Base-by-base conservation (phyloP, 805 yeast species). In the Yueomyces sinensis region DNA sequence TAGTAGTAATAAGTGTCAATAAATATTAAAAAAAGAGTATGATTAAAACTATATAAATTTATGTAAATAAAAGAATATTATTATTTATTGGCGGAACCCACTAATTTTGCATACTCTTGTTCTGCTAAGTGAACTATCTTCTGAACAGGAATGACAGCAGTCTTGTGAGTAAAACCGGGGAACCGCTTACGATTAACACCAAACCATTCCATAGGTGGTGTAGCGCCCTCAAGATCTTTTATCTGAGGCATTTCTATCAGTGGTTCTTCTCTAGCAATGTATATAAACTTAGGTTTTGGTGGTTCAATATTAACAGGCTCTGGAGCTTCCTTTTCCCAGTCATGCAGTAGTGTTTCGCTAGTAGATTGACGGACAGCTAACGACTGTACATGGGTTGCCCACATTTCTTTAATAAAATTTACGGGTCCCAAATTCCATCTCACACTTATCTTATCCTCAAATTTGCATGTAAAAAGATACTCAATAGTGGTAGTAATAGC, bases 141-240 rank as follows among this genome's bases (percentile, higher is more conserved):
- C 47, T 84, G 95, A 34, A 91, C 61, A 2, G 77, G 72, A 13
- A 80, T 70, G 33, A 87, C 80, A 0, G 76, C 74, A 40, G 72
- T 62, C 53, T 84, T 89, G 51, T 91, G 96, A 0, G 95, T 79
- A 38, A 82, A 67, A 29, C 81, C 76, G 0, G 98, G 98, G 44
- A 91, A 75, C 43, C 76, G 73, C 46, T 79, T 72, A 43, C 97
- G 68, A 53, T 91, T 91, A 22, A 91, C 65, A 2, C 98, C 98
- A 61, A 91, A 82, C 98, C 98, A 91, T 53, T 91, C 98, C 38
- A 91, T 60, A 2, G 98, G 98, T 1, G 98, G 98, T 0, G 98
- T 91, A 1, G 96, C 97, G 58, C 80, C 87, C 18, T 98, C 97
- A 47, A 91, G 65, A 49, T 91, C 97, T 48, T 75, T 76, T 48